Conservation (phyloP, 768 basidiomycete species). For the Sporobolomyces pararoseus region DNA sequence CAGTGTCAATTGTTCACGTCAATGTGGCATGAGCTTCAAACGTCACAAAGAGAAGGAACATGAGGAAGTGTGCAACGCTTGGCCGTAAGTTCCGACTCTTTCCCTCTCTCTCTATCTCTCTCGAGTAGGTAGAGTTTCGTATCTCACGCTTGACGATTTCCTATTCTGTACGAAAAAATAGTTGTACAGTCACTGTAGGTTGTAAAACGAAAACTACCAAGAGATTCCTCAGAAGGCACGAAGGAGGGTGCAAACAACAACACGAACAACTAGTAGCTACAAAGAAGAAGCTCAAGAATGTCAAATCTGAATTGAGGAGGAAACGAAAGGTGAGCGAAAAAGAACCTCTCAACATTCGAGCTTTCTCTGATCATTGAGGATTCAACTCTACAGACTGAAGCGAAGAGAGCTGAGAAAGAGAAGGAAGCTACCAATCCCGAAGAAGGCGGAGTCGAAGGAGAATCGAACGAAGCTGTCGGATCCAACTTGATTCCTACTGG, state of each 20-base stretch:
- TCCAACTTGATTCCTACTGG: neutral
- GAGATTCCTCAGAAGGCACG: neutral
- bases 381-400: neutral
- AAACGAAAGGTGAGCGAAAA: neutral
- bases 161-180: neutral
- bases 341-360: too few species aligned
- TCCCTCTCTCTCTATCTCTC: neutral
- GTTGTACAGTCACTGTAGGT: conserved; percentile 6
- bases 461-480: neutral
- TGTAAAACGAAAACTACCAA: conserved; percentile 3
- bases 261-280: neutral
- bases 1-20: neutral
- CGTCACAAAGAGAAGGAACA: neutral
- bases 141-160: neutral
- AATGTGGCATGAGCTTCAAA: neutral
- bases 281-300: neutral
- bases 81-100: conserved; percentile 1
- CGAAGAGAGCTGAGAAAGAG: neutral
- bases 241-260: neutral
- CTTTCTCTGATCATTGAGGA: too few species aligned
- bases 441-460: neutral
- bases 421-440: neutral
- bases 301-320: neutral
- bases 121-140: too few species aligned
- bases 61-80: conserved; percentile 1